Evolutionary conservation across 1,284 basidiomycete species (phyloP), one percentile per base, ranked within the genome.

Genomic region (Boletus calvinii): DNA sequence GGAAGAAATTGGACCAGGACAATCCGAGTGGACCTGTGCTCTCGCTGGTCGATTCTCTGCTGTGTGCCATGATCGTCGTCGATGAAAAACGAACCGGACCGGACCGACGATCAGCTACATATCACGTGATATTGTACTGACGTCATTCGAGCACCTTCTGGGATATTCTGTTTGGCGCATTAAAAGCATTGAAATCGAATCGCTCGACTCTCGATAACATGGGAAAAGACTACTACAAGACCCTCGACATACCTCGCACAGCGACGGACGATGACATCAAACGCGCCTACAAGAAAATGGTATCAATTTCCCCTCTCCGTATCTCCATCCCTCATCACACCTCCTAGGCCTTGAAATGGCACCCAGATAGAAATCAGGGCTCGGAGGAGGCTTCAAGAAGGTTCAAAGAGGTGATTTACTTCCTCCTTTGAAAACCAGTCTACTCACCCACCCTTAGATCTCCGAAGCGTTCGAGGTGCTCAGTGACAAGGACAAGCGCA

Each of bases 391-490:
- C 96, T 0, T 87, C 85, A 9, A 82, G 84, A 65, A 97, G 92
- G 74, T 99, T 99, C 74, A 96, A 99, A 74, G 86, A 97, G 80
- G 90, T 90, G 39, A 54, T 77, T 62, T 2, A 3, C 18, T 22
- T 38, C 11, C 0, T 10, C 9, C 18, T n/a, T 6, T 11, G 3
- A 13, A 13, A 6, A 12, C 2, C 12, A 6, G n/a, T 32, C 12
- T 3, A 8, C 46, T 53, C 31, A 50, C 35, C 34, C 35, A 30
- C 35, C 7, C 26, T n/a, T 22, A 92, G 90, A 82, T 97, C 53
- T 92, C 92, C 22, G 96, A 99, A 76, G 96, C 96, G 0, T 98
- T 96, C 65, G 96, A 99, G 70, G 96, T 98, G 43, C 83, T 98
- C 48, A 92, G 83, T 48, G 95, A 98, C 73, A 87, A 89, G 74